A percentile compares a stretch with the other conserved stretches of the same genome.
Conservation (phyloP, 2,329 filamentous ascomycete genomes). For the Neocucurbitaria cava region DNA sequence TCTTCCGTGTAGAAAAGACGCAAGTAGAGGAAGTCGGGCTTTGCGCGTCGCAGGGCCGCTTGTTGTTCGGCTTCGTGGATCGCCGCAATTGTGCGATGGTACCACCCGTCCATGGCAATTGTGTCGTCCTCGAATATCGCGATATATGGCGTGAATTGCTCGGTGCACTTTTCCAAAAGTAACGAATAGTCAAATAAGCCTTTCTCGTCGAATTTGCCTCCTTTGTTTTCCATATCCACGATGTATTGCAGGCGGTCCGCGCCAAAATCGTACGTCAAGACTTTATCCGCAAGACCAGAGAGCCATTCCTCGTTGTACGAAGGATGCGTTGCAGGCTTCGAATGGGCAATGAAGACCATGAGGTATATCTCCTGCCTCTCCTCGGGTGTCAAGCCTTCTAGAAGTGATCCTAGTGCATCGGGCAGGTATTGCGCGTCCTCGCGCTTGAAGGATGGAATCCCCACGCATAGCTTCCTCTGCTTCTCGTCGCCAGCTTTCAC, state of each 20-base stretch:
- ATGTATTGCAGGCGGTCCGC: conserved; percentile 46
- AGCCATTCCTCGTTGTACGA: conserved; percentile 54
- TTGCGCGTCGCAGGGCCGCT: conserved; percentile 27
- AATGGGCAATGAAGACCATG: conserved; percentile 55
- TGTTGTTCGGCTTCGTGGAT: conserved; percentile 44
- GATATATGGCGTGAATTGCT: conserved; percentile 49
- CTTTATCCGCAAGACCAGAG: conserved; percentile 47
- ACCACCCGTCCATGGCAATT: conserved; percentile 58
- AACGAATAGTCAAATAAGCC: conserved; percentile 54
- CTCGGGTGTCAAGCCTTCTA: conserved; percentile 51
- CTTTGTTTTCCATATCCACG: conserved; percentile 36
- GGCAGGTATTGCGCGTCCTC: conserved; percentile 51
- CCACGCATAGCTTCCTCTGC: conserved; percentile 51
- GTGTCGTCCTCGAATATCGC: conserved; percentile 58
- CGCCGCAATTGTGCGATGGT: conserved; percentile 49
- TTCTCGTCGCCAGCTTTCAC: conserved; percentile 19
- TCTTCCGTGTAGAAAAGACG: conserved; percentile 57
- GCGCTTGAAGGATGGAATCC: conserved; percentile 53
- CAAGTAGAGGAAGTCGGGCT: conserved; percentile 50
- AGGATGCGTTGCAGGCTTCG: conserved; percentile 51
- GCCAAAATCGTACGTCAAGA: conserved; percentile 50
- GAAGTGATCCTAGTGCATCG: conserved; percentile 53
- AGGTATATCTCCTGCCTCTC: conserved; percentile 54
- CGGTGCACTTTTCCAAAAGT: conserved; percentile 51
- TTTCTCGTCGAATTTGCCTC: conserved; percentile 48